These are phyloP conservation scores for Helichrysum umbraculigerum DNA, from an alignment of 129 eudicot species.

Conservation along the genomic window DNA sequence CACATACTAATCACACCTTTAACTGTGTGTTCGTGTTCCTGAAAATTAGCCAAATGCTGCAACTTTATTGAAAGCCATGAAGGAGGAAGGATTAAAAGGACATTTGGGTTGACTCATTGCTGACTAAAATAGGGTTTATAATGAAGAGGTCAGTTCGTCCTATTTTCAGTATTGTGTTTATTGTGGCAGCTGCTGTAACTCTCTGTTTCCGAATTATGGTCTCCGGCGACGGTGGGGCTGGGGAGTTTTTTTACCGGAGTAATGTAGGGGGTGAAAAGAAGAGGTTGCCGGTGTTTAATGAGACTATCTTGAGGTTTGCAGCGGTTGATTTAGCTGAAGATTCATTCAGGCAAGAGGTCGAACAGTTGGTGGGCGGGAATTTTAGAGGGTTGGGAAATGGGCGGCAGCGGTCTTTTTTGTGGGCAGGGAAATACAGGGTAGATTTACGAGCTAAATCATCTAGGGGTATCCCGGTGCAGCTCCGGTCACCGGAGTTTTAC, in stretches of 20 bases:
- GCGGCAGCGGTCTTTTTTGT: conserved; percentile 59
- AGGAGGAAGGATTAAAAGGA: no score
- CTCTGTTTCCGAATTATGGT: background rate
- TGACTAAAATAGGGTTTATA: conserved; percentile 13
- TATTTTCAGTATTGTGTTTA: background rate
- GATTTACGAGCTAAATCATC: conserved; percentile 54
- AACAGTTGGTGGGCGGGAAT: conserved; percentile 64
- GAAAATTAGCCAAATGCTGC: no score
- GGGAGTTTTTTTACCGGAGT: background rate
- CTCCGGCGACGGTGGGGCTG: conserved; percentile 17
- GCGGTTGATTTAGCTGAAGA: conserved; percentile 61
- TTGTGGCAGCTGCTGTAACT: background rate
- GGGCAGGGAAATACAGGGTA: conserved; percentile 47
- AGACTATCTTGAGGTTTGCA: conserved; percentile 59
- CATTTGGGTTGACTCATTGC: background rate
- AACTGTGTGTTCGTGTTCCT: no score
- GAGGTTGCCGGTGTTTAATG: conserved; percentile 49
- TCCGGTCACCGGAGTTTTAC: conserved; percentile 74
- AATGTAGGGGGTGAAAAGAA: background rate
- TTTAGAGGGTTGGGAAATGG: conserved; percentile 38
- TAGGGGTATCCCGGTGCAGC: conserved; percentile 50
- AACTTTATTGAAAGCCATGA: no score
- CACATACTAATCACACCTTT: no score
- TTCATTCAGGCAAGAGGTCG: conserved; percentile 59
- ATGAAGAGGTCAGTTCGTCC: conserved; percentile 7